Base-by-base conservation (phyloP, 257 asterid genomes). In the Ehretia macrophylla region DNA sequence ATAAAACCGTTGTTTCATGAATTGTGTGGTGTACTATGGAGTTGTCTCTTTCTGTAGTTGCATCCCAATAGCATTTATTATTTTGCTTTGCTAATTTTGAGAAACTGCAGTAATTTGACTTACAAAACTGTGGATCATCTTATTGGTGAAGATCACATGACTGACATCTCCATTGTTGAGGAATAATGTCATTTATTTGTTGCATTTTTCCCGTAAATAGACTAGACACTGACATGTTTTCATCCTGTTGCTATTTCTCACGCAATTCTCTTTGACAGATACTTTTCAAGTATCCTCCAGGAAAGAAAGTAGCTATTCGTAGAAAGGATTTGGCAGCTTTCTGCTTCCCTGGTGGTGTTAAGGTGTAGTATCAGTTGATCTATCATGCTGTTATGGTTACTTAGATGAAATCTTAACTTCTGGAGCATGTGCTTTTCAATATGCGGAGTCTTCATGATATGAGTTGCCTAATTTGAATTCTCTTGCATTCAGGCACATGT, bases 261-360 rank as follows among this genome's bases (percentile, higher is more conserved):
- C 37, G 14, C 9, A 35, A 27, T 58, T 27, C 51, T 55, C 1
- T 61, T 49, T 37, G 21, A 10, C 69, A 91, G 96, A 87, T 88
- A 50, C 86, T 88, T 57, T 88, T 83, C 69, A 77, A 70, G 76
- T 91, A 91, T 76, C 98, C 96, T 71, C 88, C 92, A 61, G 80
- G 88, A 65, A 81, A 79, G 81, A 84, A 81, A 70, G 57, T 86
- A 68, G 79, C 76, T 63, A 56, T 86, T 70, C 86, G 83, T 58
- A 67, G 61, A 62, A 77, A 80, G 81, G 95, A 89, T 75, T 74
- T 89, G 76, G 91, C 97, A 68, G 84, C 89, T 20, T 89, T 89
- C 75, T 84, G 97, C 85, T 89, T 89, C 74, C 97, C 97, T 53
- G 81, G 75, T 62, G 95, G 95, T 72, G 94, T 89, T 62, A 77